Evolutionary conservation across 2,329 filamentous ascomycete genomes (phyloP), one percentile per base, ranked within the genome.

Genomic region (Apiospora phragmitis): DNA sequence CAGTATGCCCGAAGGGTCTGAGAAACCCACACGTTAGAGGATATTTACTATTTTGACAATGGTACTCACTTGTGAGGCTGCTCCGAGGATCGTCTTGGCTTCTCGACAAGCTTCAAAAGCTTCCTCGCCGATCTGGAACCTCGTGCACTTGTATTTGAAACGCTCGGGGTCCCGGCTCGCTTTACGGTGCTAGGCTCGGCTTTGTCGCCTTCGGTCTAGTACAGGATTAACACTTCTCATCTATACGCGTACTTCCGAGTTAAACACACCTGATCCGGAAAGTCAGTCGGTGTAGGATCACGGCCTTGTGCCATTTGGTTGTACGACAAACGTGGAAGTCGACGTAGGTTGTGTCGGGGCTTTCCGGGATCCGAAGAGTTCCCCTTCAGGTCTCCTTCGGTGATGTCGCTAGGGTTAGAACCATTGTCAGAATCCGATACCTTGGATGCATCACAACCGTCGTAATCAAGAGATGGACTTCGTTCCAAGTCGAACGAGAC

Each of bases 1-100:
- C 78, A 8, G 75, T 77, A 68, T 77, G 77, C 4, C 78, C 78
- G 67, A 79, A 79, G 5, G 78, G 78, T 59, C 78, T 79, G 47
- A 14, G n/a, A 35, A 62, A 21, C 9, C 38, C 9, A n/a, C 29
- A 59, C 18, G 9, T 62, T 62, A 62, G 55, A 12, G 18, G 3
- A n/a, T 18, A 11, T 62, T 38, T 21, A 16, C 32, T 45, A 32
- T 9, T 32, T 4, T 1, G 8, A 21, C 1, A 8, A 7, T 12
- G 18, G 2, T 11, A 26, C 45, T 68, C 49, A 68, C 55, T 62
- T 62, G 32, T 62, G 21, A 62, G 55, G 32, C 55, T 62, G 55
- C 9, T 62, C 55, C 9, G 55, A 62, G 21, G 21, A 14, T 38
- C 55, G 55, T 62, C 55, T 24, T 12, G 55, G 55, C 32, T 62